Percentiles rank a stretch among this genome's conserved stretches.
phyloP scores from a whole-genome alignment of 306 rosid genomes.

The Ormosia semicastrata region DNA sequence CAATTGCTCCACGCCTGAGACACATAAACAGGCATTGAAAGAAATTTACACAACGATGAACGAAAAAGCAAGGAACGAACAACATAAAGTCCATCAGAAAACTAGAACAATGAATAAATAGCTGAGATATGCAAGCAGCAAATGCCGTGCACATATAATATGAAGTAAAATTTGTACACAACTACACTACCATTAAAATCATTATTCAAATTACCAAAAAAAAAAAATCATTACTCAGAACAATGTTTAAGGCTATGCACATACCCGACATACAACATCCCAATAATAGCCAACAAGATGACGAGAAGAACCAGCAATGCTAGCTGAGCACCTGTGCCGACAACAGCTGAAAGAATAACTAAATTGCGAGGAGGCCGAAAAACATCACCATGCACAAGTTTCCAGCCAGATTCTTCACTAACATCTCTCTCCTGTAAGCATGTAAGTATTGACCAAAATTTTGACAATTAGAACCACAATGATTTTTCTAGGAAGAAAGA shows the following conservation, averaged over 20 bases:
- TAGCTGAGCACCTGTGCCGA: conserved; percentile 96
- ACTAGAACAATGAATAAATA: neutral
- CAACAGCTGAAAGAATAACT: conserved; percentile 92
- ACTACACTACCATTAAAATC: neutral
- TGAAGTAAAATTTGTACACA: neutral
- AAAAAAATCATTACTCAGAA: neutral
- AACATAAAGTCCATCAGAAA: neutral
- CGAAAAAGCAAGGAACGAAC: neutral
- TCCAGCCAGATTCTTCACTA: conserved; percentile 99
- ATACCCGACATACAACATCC: conserved; percentile 89
- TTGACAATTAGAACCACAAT: conserved; percentile 19
- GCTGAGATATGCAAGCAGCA: conserved; percentile 12
- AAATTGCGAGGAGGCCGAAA: conserved; percentile 82
- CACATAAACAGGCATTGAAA: conserved; percentile 1
- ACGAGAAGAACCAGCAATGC: conserved; percentile 95
- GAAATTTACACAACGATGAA: neutral
- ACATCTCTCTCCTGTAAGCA: conserved; percentile 89
- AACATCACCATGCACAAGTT: conserved; percentile 99
- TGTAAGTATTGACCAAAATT: conserved; percentile 17
- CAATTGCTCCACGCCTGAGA: conserved; percentile 97
- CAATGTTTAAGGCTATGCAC: conserved; percentile 23
- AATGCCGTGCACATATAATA: neutral
- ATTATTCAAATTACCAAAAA: neutral
- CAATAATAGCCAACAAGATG: conserved; percentile 89
- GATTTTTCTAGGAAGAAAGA: neutral